Conservation (phyloP, 306 rosid species). For the Lathyrus oleraceus region DNA sequence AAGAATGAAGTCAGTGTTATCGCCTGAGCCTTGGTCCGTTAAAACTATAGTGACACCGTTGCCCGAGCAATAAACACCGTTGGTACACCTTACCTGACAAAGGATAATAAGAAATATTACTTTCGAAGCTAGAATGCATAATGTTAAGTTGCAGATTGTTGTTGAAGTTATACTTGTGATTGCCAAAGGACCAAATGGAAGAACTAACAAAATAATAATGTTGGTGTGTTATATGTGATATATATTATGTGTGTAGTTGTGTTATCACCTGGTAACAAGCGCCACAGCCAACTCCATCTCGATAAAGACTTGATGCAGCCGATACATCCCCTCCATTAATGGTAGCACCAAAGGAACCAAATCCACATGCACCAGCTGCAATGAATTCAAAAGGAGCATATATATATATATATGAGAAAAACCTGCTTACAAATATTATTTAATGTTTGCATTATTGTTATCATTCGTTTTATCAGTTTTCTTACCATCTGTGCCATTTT, state of each 20-base stretch:
- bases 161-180: conserved; percentile 4
- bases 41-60: conserved; percentile 70
- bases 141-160: not conserved
- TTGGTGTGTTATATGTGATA: not conserved
- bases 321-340: conserved; percentile 84
- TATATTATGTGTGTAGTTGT: not conserved
- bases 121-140: conserved; percentile 1
- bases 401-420: conserved; percentile 10
- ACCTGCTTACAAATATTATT: conserved; percentile 31
- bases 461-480: not conserved
- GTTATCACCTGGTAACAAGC: conserved; percentile 85
- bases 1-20: conserved; percentile 67
- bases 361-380: conserved; percentile 80
- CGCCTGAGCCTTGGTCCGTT: conserved; percentile 78
- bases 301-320: conserved; percentile 75
- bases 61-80: conserved; percentile 62
- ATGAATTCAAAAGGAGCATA: conserved; percentile 17
- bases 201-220: not conserved
- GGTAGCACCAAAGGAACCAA: conserved; percentile 88
- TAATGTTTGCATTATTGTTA: not conserved
- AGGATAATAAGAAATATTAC: not conserved
- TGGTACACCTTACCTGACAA: conserved; percentile 70
- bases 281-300: conserved; percentile 87
- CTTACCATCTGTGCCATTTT: conserved; percentile 79
- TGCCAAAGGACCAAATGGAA: conserved; percentile 2